These are phyloP conservation scores for Musa itinerans DNA, from an alignment of 176 grass and related monocot genomes.

Conservation along the genomic window DNA sequence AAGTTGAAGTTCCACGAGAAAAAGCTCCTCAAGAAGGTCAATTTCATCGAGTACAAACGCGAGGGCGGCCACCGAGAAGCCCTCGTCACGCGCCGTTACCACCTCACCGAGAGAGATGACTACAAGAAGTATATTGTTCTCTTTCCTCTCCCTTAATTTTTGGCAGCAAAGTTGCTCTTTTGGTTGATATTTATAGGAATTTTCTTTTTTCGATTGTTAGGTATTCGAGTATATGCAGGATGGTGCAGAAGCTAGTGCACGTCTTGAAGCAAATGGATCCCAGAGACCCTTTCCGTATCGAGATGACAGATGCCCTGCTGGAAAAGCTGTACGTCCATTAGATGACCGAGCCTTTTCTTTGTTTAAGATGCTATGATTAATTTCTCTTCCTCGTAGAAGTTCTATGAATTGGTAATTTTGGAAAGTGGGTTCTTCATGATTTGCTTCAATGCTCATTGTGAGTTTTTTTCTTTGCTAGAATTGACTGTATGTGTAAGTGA, in stretches of 20 bases:
- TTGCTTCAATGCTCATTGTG: too few species aligned
- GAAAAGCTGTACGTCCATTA: slow-evolving; percentile 57
- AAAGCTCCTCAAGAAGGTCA: slow-evolving; percentile 49
- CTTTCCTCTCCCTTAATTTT: neutral
- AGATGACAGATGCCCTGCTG: slow-evolving; percentile 61
- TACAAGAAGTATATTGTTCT: slow-evolving; percentile 34
- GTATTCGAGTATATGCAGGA: slow-evolving; percentile 49
- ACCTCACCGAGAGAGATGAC: slow-evolving; percentile 52
- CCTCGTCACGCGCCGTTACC: slow-evolving; percentile 32
- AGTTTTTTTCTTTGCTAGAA: too few species aligned
- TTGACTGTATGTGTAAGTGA: too few species aligned
- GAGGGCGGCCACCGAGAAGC: slow-evolving; percentile 47
- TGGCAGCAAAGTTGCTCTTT: neutral
- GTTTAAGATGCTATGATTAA: too few species aligned
- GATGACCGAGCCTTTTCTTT: neutral
- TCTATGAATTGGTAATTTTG: too few species aligned
- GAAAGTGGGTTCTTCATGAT: too few species aligned
- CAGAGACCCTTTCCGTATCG: slow-evolving; percentile 51
- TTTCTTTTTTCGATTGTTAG: slow-evolving; percentile 7
- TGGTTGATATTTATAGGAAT: neutral
- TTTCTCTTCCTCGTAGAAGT: too few species aligned
- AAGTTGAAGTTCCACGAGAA: slow-evolving; percentile 52
- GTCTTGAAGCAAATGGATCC: slow-evolving; percentile 83
- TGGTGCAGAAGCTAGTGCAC: slow-evolving; percentile 57
- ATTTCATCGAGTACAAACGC: slow-evolving; percentile 43